Evolutionary conservation across 2,329 filamentous ascomycete species (phyloP), one percentile per base, ranked within the genome.

Genomic region (Teratosphaeria epicoccoides): DNA sequence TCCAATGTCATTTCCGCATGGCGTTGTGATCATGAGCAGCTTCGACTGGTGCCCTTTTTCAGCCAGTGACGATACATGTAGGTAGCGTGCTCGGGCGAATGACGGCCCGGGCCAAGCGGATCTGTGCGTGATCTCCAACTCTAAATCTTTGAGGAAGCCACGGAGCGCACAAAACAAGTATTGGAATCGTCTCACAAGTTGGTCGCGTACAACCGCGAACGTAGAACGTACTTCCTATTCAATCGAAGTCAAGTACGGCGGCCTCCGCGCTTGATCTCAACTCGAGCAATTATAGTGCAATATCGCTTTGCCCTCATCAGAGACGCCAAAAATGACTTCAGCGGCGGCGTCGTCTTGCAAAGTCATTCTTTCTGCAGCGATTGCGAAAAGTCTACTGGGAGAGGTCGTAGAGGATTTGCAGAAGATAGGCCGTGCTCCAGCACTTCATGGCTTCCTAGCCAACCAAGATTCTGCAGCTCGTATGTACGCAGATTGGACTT

Each of bases 401-500:
- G 90, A 96, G 73, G 87, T 95, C 55, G 77, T 82, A 59, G 80
- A 86, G 53, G 87, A 85, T 6, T 75, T 95, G 54, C 79, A 80
- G 63, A 84, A 82, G 58, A 75, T 95, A 46, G 77, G 84, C 63
- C 81, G 79, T 59, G 74, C 83, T 66, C 90, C 93, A 28, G 83
- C 86, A 55, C 79, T 98, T 49, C 87, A 91, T 44, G 93, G 91
- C 53, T 95, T 96, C 71, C 77, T 98, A 52, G 89, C 91, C 60
- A 97, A 95, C 71, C 80, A 80, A 59, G 93, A 98, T 71, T 88
- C 90, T 25, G 88, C 89, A 37, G 91, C 91, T 26, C 77, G 87
- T 62, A 88, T 94, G 75, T 97, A 98, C 68, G 93, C 93, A 50
- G 88, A 96, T 70, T 96, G 88, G 88, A 96, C 91, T 40, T 87